Conservation (phyloP, 2,329 filamentous ascomycete species). For the Lojkania enalia region DNA sequence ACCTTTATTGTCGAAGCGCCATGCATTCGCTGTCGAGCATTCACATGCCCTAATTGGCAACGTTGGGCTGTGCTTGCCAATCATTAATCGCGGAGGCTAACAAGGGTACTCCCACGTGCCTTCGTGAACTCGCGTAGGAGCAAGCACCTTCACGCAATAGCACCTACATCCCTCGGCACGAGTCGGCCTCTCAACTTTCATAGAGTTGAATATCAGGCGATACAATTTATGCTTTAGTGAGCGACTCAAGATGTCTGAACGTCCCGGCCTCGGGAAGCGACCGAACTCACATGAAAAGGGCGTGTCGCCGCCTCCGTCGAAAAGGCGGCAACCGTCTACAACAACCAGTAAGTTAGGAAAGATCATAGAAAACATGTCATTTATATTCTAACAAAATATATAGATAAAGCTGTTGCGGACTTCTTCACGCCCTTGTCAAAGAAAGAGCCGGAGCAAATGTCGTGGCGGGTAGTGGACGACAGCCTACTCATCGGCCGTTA, state of each 20-base stretch:
- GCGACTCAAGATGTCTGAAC: conserved; percentile 21
- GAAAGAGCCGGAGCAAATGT: conserved; percentile 75
- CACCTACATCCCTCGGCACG: no score
- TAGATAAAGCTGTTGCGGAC: conserved; percentile 71
- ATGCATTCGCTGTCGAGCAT: no score
- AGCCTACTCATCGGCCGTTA: conserved; percentile 79
- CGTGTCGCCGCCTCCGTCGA: conserved; percentile 62
- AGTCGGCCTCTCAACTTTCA: no score
- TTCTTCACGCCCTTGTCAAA: conserved; percentile 90
- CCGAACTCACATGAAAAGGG: conserved; percentile 45
- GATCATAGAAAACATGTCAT: not conserved
- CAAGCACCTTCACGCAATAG: not conserved
- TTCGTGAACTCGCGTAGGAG: conserved; percentile 30
- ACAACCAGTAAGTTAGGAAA: conserved; percentile 53
- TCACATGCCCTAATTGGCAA: no score
- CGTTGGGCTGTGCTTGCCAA: no score
- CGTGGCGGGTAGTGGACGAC: conserved; percentile 68
- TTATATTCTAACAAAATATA: not conserved
- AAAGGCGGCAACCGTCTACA: conserved; percentile 58
- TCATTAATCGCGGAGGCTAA: no score
- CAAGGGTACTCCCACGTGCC: conserved; percentile 32
- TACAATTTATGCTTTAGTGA: no score
- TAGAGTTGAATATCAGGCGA: no score
- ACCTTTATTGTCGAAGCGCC: no score
- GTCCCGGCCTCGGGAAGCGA: conserved; percentile 37